Percentiles rank a stretch among this genome's conserved stretches.
Evolutionary conservation across 441 rosid genomes (phyloP).

Genomic region (Adansonia gregorii): DNA sequence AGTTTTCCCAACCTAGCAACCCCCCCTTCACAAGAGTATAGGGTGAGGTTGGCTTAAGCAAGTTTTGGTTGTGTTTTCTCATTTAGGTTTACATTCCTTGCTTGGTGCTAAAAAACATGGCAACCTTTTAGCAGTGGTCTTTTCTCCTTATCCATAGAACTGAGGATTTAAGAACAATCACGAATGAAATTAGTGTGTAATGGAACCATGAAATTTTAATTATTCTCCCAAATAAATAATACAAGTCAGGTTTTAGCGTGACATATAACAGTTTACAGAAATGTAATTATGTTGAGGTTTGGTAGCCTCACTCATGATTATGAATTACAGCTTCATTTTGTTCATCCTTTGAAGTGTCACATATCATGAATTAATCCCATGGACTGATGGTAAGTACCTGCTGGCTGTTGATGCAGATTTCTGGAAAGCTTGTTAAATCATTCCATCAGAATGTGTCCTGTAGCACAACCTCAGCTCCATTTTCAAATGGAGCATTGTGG

Average conservation of each 20-base stretch:
- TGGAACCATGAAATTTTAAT: conserved; percentile 5
- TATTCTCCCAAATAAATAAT: background rate
- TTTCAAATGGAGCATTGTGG: conserved; percentile 51
- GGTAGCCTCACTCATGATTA: conserved; percentile 16
- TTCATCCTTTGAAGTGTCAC: conserved; percentile 1
- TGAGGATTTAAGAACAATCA: conserved; percentile 12
- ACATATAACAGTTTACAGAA: background rate
- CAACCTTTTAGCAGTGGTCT: conserved; percentile 2
- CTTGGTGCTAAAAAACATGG: conserved; percentile 12
- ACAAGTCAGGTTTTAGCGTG: background rate
- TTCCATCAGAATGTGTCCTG: conserved; percentile 54
- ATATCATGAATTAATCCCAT: conserved; percentile 11
- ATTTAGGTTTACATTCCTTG: conserved; percentile 16
- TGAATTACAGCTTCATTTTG: background rate
- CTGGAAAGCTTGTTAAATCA: conserved; percentile 75
- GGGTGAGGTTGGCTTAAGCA: conserved; percentile 11
- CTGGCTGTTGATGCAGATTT: conserved; percentile 54
- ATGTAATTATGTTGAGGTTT: conserved; percentile 10
- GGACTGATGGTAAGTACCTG: conserved; percentile 38
- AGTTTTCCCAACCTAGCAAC: background rate
- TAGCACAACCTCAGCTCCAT: conserved; percentile 70
- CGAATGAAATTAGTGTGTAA: background rate
- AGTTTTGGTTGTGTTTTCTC: conserved; percentile 5
- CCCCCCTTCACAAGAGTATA: conserved; percentile 19
- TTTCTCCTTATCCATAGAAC: conserved; percentile 11